phyloP scores from a whole-genome alignment of 306 rosid genomes.

The Fagus sylvatica region DNA sequence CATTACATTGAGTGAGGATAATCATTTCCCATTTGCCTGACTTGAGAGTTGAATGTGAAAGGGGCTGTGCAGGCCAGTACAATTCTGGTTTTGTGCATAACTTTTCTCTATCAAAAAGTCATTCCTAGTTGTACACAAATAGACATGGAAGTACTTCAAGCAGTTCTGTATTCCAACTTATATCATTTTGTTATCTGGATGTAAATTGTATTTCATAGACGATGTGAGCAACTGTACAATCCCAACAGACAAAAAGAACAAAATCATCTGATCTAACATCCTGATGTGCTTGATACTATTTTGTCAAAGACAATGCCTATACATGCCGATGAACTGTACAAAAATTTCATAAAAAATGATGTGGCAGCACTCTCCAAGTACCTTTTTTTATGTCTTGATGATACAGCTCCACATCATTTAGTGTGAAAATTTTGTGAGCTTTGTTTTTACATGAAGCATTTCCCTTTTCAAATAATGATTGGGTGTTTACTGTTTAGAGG shows the following conservation, averaged over 20 bases:
- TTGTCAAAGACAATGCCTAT: neutral
- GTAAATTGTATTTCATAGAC: slow-evolving; percentile 35
- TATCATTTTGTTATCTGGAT: neutral
- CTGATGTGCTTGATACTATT: neutral
- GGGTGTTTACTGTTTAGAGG: too few species aligned
- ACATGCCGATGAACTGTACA: neutral
- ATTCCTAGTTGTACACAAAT: slow-evolving; percentile 47
- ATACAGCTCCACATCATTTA: too few species aligned
- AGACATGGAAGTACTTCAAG: slow-evolving; percentile 32
- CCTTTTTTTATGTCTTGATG: neutral
- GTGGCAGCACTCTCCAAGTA: neutral
- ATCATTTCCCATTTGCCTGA: slow-evolving; percentile 45
- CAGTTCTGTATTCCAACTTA: slow-evolving; percentile 9
- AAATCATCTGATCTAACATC: neutral
- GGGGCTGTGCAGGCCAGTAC: slow-evolving; percentile 15
- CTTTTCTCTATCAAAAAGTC: slow-evolving; percentile 34
- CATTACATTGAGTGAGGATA: slow-evolving; percentile 37
- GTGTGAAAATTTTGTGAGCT: too few species aligned
- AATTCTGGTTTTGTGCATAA: slow-evolving; percentile 35
- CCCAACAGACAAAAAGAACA: slow-evolving; percentile 15
- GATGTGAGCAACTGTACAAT: slow-evolving; percentile 22
- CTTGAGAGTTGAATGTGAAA: slow-evolving; percentile 44
- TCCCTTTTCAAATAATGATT: too few species aligned
- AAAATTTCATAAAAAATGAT: neutral
- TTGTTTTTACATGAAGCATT: too few species aligned